A percentile compares a stretch with the other conserved stretches of the same genome.
Conservation (phyloP, 805 yeast species). For the Barnettozyma vustinii region DNA sequence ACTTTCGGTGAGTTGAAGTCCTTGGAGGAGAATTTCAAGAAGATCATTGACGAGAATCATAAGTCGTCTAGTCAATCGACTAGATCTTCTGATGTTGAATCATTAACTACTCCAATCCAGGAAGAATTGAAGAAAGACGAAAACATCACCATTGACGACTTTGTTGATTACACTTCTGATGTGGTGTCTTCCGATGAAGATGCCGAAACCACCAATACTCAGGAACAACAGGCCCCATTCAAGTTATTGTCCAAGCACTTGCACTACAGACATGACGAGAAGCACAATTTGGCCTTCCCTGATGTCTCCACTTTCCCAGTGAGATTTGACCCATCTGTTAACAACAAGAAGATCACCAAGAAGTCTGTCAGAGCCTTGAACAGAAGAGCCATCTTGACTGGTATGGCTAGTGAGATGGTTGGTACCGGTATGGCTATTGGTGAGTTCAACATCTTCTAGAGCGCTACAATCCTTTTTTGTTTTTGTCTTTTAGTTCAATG, state of each 20-base stretch:
- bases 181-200: conserved; percentile 15
- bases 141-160: conserved; percentile 15
- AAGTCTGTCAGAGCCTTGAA: conserved; percentile 21
- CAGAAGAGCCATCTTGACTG: conserved; percentile 26
- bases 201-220: not conserved
- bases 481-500: not conserved
- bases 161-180: conserved; percentile 15
- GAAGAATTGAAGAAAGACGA: not conserved
- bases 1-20: conserved; percentile 19
- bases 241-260: conserved; percentile 13
- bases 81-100: conserved; percentile 2
- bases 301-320: conserved; percentile 26
- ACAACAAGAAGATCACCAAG: conserved; percentile 5
- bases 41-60: conserved; percentile 22
- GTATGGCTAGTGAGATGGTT: conserved; percentile 27
- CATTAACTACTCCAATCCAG: conserved; percentile 1
- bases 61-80: conserved; percentile 3
- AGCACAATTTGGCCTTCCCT: conserved; percentile 26
- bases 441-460: conserved; percentile 19
- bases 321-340: conserved; percentile 20
- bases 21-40: conserved; percentile 25
- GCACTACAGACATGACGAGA: conserved; percentile 26
- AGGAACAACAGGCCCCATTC: not conserved
- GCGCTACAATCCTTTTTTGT: not conserved
- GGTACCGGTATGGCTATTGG: conserved; percentile 25